These are phyloP conservation scores for Cladosporium phlei DNA, from an alignment of 2,329 filamentous ascomycete species.

Conservation along the genomic window DNA sequence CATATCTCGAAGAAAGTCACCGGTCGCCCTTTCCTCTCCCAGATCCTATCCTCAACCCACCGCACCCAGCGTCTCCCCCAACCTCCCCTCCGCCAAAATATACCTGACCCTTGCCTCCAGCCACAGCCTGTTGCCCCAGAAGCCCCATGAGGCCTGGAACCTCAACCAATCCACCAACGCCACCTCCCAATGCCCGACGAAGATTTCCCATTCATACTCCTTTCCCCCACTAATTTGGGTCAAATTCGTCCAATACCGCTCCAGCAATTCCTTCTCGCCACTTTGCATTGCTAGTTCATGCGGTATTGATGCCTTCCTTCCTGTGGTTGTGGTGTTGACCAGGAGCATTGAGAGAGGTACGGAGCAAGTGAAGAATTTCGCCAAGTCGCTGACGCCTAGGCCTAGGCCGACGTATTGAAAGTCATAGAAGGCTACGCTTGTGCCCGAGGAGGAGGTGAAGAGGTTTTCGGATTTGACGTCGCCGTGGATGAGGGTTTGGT, in stretches of 20 bases:
- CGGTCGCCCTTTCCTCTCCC: no score
- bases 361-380: slow-evolving; percentile 64
- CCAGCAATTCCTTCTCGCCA: slow-evolving; percentile 50
- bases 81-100: slow-evolving; percentile 19
- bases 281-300: slow-evolving; percentile 45
- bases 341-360: slow-evolving; percentile 53
- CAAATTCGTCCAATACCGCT: slow-evolving; percentile 45
- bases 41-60: no score
- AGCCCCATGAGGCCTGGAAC: slow-evolving; percentile 35
- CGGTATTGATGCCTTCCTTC: slow-evolving; percentile 27
- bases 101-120: slow-evolving; percentile 20
- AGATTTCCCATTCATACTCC: slow-evolving; percentile 51
- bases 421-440: slow-evolving; percentile 60
- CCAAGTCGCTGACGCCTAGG: slow-evolving; percentile 60
- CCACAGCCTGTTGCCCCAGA: slow-evolving; percentile 26
- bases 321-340: no score
- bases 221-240: slow-evolving; percentile 28
- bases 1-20: no score
- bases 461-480: slow-evolving; percentile 68
- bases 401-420: slow-evolving; percentile 66
- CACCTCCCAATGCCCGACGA: slow-evolving; percentile 60
- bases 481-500: slow-evolving; percentile 59
- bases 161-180: slow-evolving; percentile 63
- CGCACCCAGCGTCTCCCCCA: no score
- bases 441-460: slow-evolving; percentile 50